A percentile compares a stretch with the other conserved stretches of the same genome.
Conservation (phyloP, 2,329 filamentous ascomycete species). For the Tolypocladium ophioglossoides region DNA sequence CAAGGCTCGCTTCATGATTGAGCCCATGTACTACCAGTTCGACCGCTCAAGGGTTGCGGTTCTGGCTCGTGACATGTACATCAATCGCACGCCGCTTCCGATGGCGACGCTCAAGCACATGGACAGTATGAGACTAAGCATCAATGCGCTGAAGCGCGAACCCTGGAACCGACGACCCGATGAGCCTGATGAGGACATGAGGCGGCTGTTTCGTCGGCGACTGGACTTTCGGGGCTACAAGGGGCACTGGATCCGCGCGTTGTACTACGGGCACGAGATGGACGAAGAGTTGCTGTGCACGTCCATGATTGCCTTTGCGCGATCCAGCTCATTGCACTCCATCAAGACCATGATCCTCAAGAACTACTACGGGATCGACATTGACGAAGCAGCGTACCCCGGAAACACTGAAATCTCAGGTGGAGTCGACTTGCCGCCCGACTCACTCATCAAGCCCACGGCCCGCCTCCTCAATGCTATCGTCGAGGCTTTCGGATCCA, state of each 20-base stretch:
- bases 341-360: conserved; percentile 23
- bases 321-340: conserved; percentile 22
- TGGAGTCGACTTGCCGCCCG: conserved; percentile 27
- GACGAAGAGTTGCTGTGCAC: conserved; percentile 30
- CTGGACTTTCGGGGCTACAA: conserved; percentile 13
- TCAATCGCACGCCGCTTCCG: conserved; percentile 5
- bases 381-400: conserved; percentile 9
- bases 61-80: conserved; percentile 27
- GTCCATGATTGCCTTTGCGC: conserved; percentile 30
- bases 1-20: conserved; percentile 34
- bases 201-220: conserved; percentile 15
- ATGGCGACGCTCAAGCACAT: conserved; percentile 12
- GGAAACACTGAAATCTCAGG: conserved; percentile 15
- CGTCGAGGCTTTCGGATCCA: conserved; percentile 59
- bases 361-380: conserved; percentile 18
- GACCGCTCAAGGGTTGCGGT: conserved; percentile 29
- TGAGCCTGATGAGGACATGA: conserved; percentile 13
- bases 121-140: conserved; percentile 19
- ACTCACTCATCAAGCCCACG: conserved; percentile 49
- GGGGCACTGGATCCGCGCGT: conserved; percentile 17
- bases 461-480: conserved; percentile 49
- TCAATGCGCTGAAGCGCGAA: conserved; percentile 13
- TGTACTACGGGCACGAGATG: conserved; percentile 15
- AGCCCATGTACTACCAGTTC: conserved; percentile 35
- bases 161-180: conserved; percentile 20